Evolutionary conservation across 2,329 filamentous ascomycete species (phyloP).

Genomic region (Pyrenochaeta sp.): DNA sequence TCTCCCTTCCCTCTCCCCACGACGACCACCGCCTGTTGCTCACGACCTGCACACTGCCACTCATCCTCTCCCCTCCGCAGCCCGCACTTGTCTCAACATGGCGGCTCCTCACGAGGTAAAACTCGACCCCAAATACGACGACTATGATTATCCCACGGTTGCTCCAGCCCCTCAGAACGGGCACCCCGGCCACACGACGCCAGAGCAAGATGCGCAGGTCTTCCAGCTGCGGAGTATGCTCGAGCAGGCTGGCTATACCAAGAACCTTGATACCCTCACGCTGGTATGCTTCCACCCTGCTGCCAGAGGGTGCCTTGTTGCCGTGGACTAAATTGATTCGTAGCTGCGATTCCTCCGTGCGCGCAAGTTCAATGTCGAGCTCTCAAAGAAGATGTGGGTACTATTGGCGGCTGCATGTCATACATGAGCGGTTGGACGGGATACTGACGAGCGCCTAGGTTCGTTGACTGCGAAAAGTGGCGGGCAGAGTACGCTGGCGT

Average conservation of each 20-base stretch:
- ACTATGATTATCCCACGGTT: constrained; percentile 90
- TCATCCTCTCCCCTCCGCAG: background rate
- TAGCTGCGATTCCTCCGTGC: constrained; percentile 91
- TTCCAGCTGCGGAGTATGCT: constrained; percentile 84
- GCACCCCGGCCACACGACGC: constrained; percentile 87
- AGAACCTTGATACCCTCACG: constrained; percentile 90
- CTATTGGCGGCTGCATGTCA: background rate
- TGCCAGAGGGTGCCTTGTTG: background rate
- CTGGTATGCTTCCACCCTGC: constrained; percentile 67
- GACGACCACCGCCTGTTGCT: background rate
- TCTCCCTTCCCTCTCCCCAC: constrained; percentile 9
- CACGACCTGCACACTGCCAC: background rate
- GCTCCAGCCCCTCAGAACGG: constrained; percentile 75
- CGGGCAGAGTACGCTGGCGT: constrained; percentile 76
- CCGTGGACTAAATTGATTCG: constrained; percentile 28
- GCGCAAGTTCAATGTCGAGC: constrained; percentile 89
- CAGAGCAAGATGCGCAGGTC: constrained; percentile 88
- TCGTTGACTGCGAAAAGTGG: constrained; percentile 90
- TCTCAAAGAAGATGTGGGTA: constrained; percentile 85
- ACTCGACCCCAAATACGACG: constrained; percentile 89
- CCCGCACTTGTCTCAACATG: constrained; percentile 33
- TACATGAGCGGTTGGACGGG: background rate
- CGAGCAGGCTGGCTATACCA: constrained; percentile 81
- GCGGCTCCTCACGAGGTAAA: constrained; percentile 50
- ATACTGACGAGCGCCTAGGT: constrained; percentile 67